These are phyloP conservation scores for Pyracantha coccinea DNA, from an alignment of 331 rosid genomes.

Conservation along the genomic window DNA sequence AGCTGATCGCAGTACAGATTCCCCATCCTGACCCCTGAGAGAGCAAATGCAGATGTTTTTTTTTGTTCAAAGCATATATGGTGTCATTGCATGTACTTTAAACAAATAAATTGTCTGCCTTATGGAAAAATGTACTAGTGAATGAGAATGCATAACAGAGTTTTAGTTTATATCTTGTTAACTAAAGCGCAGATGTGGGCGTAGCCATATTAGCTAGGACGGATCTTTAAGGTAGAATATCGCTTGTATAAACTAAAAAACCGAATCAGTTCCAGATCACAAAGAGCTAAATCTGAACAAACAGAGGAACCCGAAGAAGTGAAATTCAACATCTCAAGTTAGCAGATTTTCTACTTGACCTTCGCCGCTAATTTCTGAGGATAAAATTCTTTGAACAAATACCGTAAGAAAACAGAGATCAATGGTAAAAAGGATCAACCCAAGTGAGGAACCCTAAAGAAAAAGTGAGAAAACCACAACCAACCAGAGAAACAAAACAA, in stretches of 20 bases:
- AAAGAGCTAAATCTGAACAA: too few species aligned
- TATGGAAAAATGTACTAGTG: too few species aligned
- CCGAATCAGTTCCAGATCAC: too few species aligned
- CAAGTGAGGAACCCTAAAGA: background rate
- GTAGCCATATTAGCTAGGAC: too few species aligned
- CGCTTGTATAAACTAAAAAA: too few species aligned
- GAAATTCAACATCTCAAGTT: background rate
- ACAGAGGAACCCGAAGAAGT: background rate
- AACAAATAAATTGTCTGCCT: too few species aligned
- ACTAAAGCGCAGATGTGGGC: too few species aligned
- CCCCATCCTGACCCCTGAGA: conserved; percentile 69
- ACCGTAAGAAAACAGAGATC: background rate
- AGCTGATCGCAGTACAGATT: conserved; percentile 66
- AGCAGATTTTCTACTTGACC: background rate
- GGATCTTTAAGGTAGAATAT: too few species aligned
- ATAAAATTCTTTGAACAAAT: background rate
- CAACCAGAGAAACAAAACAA: background rate
- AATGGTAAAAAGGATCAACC: background rate
- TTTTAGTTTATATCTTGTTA: too few species aligned
- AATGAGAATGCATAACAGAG: too few species aligned
- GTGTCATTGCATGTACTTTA: background rate
- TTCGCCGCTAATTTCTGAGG: background rate
- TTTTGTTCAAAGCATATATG: background rate
- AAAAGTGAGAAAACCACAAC: background rate
- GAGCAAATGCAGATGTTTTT: background rate